Evolutionary conservation across 495 filamentous ascomycete genomes (phyloP).

Genomic region (Neurospora sp.): DNA sequence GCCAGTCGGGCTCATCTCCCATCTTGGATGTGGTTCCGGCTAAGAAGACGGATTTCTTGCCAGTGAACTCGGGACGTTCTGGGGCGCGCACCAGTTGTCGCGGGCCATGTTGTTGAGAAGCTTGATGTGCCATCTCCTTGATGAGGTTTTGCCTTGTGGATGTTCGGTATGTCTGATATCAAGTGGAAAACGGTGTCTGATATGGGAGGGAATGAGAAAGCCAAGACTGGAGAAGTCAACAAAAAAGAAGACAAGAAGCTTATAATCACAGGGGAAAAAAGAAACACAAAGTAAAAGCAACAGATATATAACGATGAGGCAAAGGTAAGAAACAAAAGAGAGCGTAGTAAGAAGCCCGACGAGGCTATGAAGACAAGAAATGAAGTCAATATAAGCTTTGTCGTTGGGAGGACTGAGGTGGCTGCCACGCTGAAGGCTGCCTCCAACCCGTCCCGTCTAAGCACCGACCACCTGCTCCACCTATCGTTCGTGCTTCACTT

Average conservation of each 20-base stretch:
- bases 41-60: slow-evolving; percentile 29
- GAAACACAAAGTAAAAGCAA: background rate
- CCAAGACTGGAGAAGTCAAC: background rate
- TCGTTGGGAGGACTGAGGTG: background rate
- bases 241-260: background rate
- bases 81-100: slow-evolving; percentile 21
- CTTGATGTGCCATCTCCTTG: background rate
- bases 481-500: background rate
- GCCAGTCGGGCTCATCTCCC: slow-evolving; percentile 29
- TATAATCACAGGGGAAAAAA: background rate
- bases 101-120: background rate
- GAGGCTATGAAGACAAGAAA: background rate
- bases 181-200: background rate
- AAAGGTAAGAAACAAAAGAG: background rate
- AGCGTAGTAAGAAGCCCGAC: background rate
- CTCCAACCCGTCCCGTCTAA: background rate
- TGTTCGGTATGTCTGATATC: background rate
- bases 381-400: background rate
- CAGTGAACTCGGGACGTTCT: slow-evolving; percentile 12
- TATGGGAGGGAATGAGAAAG: background rate
- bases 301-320: background rate
- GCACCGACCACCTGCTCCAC: background rate
- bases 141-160: background rate
- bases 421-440: background rate
- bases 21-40: slow-evolving; percentile 29